Evolutionary conservation across 805 yeast species (phyloP).

Genomic region (Tetrapisispora iriomotensis): DNA sequence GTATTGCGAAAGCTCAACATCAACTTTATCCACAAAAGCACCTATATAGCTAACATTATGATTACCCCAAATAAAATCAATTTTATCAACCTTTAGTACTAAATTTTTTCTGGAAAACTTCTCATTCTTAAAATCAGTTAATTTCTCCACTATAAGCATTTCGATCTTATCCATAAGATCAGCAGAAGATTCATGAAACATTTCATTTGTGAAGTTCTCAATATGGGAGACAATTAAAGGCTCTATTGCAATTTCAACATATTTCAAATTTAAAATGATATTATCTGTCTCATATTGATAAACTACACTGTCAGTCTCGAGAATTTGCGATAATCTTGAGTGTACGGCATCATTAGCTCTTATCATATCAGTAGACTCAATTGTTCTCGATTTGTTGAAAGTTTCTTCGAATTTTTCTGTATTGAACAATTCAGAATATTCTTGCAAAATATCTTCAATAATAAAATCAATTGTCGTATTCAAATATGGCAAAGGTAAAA

Average conservation of each 20-base stretch:
- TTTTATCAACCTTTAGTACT: constrained; percentile 11
- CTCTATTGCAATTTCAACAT: constrained; percentile 34
- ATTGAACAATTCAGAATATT: neutral
- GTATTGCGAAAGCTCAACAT: constrained; percentile 16
- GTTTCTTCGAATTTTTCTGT: neutral
- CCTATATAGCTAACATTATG: constrained; percentile 13
- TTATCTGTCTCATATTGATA: constrained; percentile 7
- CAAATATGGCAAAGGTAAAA: constrained; percentile 50
- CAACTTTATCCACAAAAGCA: constrained; percentile 15
- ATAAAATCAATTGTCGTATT: constrained; percentile 38
- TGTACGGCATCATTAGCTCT: no score
- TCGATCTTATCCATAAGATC: constrained; percentile 58
- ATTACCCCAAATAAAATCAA: constrained; percentile 18
- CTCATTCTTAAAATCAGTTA: constrained; percentile 29
- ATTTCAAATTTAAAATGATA: constrained; percentile 33
- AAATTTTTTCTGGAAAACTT: constrained; percentile 8
- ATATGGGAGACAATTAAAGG: constrained; percentile 31
- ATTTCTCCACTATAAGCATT: constrained; percentile 39
- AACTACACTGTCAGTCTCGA: neutral
- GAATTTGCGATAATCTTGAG: no score
- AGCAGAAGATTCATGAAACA: constrained; percentile 34
- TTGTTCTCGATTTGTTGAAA: neutral
- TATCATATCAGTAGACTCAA: no score
- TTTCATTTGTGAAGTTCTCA: constrained; percentile 29
- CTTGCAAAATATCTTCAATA: constrained; percentile 28